Conservation (phyloP, 129 eudicot genomes). For the Kitagawia praeruptora region DNA sequence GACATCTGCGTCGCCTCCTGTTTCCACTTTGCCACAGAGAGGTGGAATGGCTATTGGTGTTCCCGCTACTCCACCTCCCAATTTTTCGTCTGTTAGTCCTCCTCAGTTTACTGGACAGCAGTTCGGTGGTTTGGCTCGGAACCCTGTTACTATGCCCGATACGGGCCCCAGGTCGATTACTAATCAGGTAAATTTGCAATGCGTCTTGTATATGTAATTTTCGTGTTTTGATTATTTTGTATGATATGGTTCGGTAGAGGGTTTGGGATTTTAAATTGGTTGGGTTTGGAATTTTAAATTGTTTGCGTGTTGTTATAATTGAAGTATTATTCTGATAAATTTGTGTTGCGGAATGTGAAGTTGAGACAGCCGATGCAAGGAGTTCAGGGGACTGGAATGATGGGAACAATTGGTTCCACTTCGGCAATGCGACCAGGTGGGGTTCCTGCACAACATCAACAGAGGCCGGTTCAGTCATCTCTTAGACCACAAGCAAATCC, state of each 20-base stretch:
- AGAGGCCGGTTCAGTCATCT: slow-evolving; percentile 57
- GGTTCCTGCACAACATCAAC: slow-evolving; percentile 35
- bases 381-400: slow-evolving; percentile 48
- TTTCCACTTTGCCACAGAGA: slow-evolving; percentile 22
- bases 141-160: slow-evolving; percentile 20
- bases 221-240: too few relatives aligned
- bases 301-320: not conserved
- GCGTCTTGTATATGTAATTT: not conserved
- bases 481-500: slow-evolving; percentile 52
- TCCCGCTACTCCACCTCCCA: slow-evolving; percentile 54
- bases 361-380: slow-evolving; percentile 53
- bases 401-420: slow-evolving; percentile 63
- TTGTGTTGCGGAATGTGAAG: slow-evolving; percentile 16
- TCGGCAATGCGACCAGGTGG: slow-evolving; percentile 59
- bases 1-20: slow-evolving; percentile 20
- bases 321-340: not conserved
- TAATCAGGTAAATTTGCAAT: slow-evolving; percentile 21
- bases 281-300: not conserved
- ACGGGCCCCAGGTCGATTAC: slow-evolving; percentile 27
- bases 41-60: slow-evolving; percentile 77
- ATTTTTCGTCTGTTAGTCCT: slow-evolving; percentile 24
- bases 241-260: not conserved
- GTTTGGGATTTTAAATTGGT: too few relatives aligned
- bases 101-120: slow-evolving; percentile 29
- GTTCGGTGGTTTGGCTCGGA: slow-evolving; percentile 23